Percentiles rank a stretch among this genome's conserved stretches.
Conservation (phyloP, 352 stramenopile genomes). For the Phytophthora pisi region DNA sequence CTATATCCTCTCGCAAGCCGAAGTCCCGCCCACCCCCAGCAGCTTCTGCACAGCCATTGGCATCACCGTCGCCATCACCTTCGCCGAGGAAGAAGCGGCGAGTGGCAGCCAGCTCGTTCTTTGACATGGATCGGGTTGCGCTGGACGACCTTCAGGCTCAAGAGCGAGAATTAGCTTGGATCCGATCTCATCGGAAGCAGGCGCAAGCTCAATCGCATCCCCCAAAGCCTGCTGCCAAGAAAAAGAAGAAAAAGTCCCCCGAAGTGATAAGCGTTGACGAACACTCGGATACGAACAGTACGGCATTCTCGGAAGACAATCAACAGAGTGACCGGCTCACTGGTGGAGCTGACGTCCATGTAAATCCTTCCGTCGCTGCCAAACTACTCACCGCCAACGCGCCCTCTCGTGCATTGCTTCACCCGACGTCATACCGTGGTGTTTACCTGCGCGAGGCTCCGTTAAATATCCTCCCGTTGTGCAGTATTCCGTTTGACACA, state of each 20-base stretch:
- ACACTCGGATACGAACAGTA: slow-evolving; percentile 19
- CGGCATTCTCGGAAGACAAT: slow-evolving; percentile 2
- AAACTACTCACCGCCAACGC: not conserved
- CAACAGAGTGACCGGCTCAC: slow-evolving; percentile 2
- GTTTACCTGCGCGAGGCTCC: slow-evolving; percentile 29
- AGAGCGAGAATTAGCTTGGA: slow-evolving; percentile 46
- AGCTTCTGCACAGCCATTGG: slow-evolving; percentile 3
- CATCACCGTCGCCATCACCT: slow-evolving; percentile 8
- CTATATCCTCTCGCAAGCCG: not conserved
- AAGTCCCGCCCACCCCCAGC: not conserved
- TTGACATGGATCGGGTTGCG: slow-evolving; percentile 32
- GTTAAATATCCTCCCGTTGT: slow-evolving; percentile 25
- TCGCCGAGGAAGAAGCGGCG: slow-evolving; percentile 32
- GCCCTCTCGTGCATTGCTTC: slow-evolving; percentile 14
- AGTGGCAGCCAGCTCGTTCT: slow-evolving; percentile 6
- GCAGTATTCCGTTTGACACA: slow-evolving; percentile 20
- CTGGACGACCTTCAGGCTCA: slow-evolving; percentile 46
- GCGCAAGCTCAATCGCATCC: slow-evolving; percentile 5
- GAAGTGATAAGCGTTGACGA: slow-evolving; percentile 25
- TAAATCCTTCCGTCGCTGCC: slow-evolving; percentile 1
- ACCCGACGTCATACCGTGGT: slow-evolving; percentile 41
- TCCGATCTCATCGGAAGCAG: slow-evolving; percentile 36
- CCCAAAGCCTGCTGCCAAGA: slow-evolving; percentile 11
- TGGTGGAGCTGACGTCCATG: not conserved
- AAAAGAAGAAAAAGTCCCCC: slow-evolving; percentile 13